phyloP scores from a whole-genome alignment of 2,329 filamentous ascomycete genomes.

The Thielaviopsis populi region DNA sequence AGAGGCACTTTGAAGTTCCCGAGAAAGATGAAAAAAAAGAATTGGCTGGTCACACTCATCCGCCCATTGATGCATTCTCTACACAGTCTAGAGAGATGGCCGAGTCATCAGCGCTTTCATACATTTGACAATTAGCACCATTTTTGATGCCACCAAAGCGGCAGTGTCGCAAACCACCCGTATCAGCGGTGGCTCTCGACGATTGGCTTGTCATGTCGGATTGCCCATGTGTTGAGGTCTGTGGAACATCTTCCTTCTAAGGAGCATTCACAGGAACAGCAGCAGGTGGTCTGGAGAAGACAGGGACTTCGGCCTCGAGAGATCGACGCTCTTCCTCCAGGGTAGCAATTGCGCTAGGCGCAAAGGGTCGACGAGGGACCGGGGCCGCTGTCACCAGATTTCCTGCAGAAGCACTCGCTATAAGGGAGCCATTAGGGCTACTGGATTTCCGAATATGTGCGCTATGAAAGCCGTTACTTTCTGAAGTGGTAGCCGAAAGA shows the following conservation, averaged over 20 bases:
- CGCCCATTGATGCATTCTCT: neutral
- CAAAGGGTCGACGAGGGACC: slow-evolving; percentile 15
- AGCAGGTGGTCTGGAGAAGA: slow-evolving; percentile 11
- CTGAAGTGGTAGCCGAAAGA: neutral
- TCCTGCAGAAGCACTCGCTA: neutral
- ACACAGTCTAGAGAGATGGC: neutral
- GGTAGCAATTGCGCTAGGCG: slow-evolving; percentile 16
- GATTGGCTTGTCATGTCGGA: neutral
- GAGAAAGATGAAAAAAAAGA: neutral
- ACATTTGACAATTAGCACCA: neutral
- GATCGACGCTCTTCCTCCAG: slow-evolving; percentile 14
- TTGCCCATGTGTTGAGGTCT: neutral
- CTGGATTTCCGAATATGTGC: slow-evolving; percentile 9
- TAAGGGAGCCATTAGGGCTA: slow-evolving; percentile 7
- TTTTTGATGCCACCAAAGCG: neutral
- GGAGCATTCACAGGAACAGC: slow-evolving; percentile 15
- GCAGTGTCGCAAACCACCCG: neutral
- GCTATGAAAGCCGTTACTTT: neutral
- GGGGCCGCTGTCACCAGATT: slow-evolving; percentile 13
- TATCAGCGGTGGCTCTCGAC: neutral
- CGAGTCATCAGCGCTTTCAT: neutral
- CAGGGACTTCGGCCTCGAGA: slow-evolving; percentile 11
- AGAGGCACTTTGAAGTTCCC: neutral
- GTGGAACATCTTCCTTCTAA: slow-evolving; percentile 14
- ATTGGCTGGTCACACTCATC: neutral